phyloP scores from a whole-genome alignment of 805 yeast species.

The Candida ipomoeae region DNA sequence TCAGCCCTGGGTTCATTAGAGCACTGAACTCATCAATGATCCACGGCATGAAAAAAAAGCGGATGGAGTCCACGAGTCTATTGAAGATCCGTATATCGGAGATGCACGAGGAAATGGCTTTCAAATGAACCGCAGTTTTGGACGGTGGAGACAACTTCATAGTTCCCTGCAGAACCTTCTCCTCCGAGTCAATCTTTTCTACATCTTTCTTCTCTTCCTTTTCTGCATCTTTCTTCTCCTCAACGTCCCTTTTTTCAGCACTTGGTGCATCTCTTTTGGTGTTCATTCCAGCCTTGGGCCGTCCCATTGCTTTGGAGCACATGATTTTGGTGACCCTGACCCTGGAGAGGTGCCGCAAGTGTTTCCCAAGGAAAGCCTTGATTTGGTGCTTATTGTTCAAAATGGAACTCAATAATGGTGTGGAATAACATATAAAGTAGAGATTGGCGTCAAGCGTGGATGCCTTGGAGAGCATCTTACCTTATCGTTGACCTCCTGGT shows the following conservation, averaged over 20 bases:
- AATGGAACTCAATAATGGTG: constrained; percentile 33
- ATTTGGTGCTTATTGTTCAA: constrained; percentile 37
- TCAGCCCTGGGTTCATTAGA: constrained; percentile 22
- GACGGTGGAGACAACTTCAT: constrained; percentile 6
- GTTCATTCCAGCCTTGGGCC: background rate
- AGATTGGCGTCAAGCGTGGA: constrained; percentile 36
- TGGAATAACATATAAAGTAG: constrained; percentile 42
- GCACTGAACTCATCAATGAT: constrained; percentile 36
- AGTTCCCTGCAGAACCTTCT: background rate
- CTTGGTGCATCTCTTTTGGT: background rate
- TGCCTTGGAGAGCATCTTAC: constrained; percentile 28
- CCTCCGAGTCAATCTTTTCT: background rate
- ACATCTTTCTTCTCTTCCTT: background rate
- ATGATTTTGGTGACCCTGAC: constrained; percentile 10
- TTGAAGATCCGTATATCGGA: constrained; percentile 41
- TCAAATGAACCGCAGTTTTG: constrained; percentile 32
- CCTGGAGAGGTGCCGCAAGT: constrained; percentile 21
- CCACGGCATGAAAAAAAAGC: constrained; percentile 46
- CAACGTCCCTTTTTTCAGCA: too few relatives aligned
- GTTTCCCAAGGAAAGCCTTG: constrained; percentile 24
- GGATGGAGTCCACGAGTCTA: constrained; percentile 38
- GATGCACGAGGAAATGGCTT: constrained; percentile 32
- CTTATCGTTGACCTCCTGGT: constrained; percentile 39
- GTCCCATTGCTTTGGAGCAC: background rate
- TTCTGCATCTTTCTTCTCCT: too few relatives aligned